These are phyloP conservation scores for Royoungia palumana DNA, from an alignment of 768 basidiomycete species.

Conservation along the genomic window DNA sequence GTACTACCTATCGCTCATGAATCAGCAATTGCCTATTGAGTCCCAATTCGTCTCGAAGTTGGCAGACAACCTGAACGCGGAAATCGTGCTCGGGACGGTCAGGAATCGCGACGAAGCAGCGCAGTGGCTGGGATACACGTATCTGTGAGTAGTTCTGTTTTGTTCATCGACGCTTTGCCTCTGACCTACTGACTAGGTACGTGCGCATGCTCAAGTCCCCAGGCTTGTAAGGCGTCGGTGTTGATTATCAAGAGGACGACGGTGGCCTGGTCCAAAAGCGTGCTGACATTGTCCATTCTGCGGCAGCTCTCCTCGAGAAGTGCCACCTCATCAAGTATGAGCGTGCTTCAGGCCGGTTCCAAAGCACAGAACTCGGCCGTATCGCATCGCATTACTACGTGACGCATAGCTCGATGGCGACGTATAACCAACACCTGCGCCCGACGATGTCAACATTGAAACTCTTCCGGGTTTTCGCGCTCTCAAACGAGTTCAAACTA, in stretches of 20 bases:
- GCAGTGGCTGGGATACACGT: slow-evolving; percentile 92
- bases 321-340: slow-evolving; percentile 95
- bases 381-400: slow-evolving; percentile 97
- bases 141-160: slow-evolving; percentile 26
- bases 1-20: slow-evolving; percentile 90
- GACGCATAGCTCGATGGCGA: slow-evolving; percentile 92
- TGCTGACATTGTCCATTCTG: slow-evolving; percentile 90
- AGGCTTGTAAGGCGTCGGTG: slow-evolving; percentile 79
- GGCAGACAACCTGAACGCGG: slow-evolving; percentile 92
- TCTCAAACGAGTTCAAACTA: slow-evolving; percentile 93
- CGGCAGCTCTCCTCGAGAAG: slow-evolving; percentile 91
- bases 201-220: slow-evolving; percentile 93
- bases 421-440: slow-evolving; percentile 91
- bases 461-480: slow-evolving; percentile 91
- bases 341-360: slow-evolving; percentile 83
- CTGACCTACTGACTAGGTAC: slow-evolving; percentile 58
- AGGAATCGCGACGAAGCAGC: slow-evolving; percentile 93
- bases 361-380: slow-evolving; percentile 87
- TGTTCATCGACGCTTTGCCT: slow-evolving; percentile 1
- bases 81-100: slow-evolving; percentile 89
- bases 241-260: slow-evolving; percentile 91
- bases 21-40: slow-evolving; percentile 96
- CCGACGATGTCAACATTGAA: slow-evolving; percentile 86
- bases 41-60: slow-evolving; percentile 85
- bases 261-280: slow-evolving; percentile 83